Evolutionary conservation across 805 yeast genomes (phyloP).

Genomic region (Starmera caribaea): DNA sequence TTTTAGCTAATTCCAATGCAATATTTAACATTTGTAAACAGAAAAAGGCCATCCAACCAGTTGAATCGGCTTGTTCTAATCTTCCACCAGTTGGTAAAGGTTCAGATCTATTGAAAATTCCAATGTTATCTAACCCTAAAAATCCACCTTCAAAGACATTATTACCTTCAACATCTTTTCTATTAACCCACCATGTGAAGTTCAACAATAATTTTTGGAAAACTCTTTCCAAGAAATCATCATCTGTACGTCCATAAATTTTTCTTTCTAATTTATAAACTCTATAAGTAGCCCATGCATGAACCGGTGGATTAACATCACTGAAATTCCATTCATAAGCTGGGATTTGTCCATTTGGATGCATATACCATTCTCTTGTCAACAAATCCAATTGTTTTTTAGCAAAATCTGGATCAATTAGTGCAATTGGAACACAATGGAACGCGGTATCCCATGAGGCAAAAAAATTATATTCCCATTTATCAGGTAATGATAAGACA

Average conservation of each 20-base stretch:
- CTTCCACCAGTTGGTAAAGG: constrained; percentile 88
- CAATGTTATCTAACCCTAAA: constrained; percentile 86
- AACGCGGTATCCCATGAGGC: constrained; percentile 97
- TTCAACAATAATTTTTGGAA: constrained; percentile 84
- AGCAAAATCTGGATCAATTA: constrained; percentile 90
- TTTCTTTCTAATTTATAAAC: constrained; percentile 82
- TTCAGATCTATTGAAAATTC: constrained; percentile 86
- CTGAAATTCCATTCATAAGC: constrained; percentile 95
- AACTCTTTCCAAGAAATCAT: constrained; percentile 79
- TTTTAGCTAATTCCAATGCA: constrained; percentile 81
- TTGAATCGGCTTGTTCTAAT: constrained; percentile 88
- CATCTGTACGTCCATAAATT: constrained; percentile 72
- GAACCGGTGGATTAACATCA: constrained; percentile 96
- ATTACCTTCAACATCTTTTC: constrained; percentile 79
- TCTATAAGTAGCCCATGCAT: constrained; percentile 90
- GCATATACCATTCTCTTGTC: constrained; percentile 95
- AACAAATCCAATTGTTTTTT: constrained; percentile 78
- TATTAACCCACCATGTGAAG: constrained; percentile 97
- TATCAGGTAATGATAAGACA: constrained; percentile 82
- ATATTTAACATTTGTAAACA: constrained; percentile 85
- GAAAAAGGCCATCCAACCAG: constrained; percentile 97
- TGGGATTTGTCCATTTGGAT: constrained; percentile 95
- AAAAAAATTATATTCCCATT: constrained; percentile 93
- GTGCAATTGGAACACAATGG: constrained; percentile 87
- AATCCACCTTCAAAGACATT: constrained; percentile 93